Conservation (phyloP, 352 stramenopile species). For the Hyaloperonospora arabidopsidis region DNA sequence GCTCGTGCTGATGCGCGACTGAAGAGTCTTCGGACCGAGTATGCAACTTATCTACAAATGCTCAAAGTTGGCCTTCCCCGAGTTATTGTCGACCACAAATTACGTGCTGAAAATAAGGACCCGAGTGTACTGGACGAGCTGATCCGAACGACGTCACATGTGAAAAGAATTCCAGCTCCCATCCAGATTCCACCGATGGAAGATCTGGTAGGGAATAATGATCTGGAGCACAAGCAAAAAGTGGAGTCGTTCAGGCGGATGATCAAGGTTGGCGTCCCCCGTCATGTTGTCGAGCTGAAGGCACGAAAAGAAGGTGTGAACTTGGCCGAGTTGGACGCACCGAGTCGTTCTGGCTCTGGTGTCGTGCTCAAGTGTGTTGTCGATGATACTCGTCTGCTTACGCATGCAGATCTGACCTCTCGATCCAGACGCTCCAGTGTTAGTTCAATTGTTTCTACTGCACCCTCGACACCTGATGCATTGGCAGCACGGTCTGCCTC, state of each 20-base stretch:
- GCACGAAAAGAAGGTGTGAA: slow-evolving; percentile 46
- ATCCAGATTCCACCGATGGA: slow-evolving; percentile 27
- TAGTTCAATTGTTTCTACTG: slow-evolving; percentile 26
- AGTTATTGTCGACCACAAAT: slow-evolving; percentile 66
- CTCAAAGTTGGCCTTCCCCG: slow-evolving; percentile 62
- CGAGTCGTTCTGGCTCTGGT: not conserved
- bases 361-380: slow-evolving; percentile 17
- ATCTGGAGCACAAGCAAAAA: slow-evolving; percentile 35
- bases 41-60: slow-evolving; percentile 65
- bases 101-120: slow-evolving; percentile 54
- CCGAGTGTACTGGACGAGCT: slow-evolving; percentile 48
- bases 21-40: slow-evolving; percentile 18
- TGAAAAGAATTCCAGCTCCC: slow-evolving; percentile 26
- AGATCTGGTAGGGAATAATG: slow-evolving; percentile 26
- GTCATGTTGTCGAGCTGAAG: slow-evolving; percentile 57
- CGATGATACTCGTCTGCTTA: slow-evolving; percentile 23
- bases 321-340: slow-evolving; percentile 32
- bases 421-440: slow-evolving; percentile 35
- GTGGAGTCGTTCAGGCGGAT: slow-evolving; percentile 56
- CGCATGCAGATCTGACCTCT: slow-evolving; percentile 9
- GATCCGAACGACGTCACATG: slow-evolving; percentile 22
- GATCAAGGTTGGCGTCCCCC: slow-evolving; percentile 58
- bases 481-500: slow-evolving; percentile 15
- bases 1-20: slow-evolving; percentile 12
- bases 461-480: slow-evolving; percentile 27